Evolutionary conservation across 768 basidiomycete genomes (phyloP).

Genomic region (Russula dissimulans): DNA sequence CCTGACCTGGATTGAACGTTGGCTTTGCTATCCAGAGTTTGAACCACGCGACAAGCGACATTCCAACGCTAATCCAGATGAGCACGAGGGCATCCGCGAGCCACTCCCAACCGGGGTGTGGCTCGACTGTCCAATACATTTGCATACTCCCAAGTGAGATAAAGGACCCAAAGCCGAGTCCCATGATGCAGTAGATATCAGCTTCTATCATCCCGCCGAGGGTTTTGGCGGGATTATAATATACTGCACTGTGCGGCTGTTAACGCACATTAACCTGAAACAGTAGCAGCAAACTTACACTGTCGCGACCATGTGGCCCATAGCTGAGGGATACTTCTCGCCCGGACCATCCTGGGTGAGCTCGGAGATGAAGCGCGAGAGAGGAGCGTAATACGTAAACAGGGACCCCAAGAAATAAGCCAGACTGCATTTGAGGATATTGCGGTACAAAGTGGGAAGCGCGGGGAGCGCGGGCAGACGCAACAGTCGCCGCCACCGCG

Average conservation of each 20-base stretch:
- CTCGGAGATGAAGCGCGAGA: constrained; percentile 63
- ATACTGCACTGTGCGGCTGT: constrained; percentile 47
- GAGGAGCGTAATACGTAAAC: constrained; percentile 79
- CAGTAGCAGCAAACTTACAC: constrained; percentile 43
- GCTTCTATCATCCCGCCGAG: constrained; percentile 91
- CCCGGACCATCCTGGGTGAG: constrained; percentile 43
- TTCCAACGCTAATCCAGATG: constrained; percentile 74
- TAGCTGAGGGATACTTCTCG: constrained; percentile 50
- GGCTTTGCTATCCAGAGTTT: constrained; percentile 89
- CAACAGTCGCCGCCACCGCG: constrained; percentile 4
- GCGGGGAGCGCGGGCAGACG: constrained; percentile 36
- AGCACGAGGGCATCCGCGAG: constrained; percentile 67
- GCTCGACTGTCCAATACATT: constrained; percentile 73
- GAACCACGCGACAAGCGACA: constrained; percentile 79
- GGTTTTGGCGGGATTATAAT: constrained; percentile 92
- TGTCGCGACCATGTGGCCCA: constrained; percentile 88
- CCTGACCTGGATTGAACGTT: constrained; percentile 76
- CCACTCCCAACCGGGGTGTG: constrained; percentile 59
- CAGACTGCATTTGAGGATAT: constrained; percentile 83
- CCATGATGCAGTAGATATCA: constrained; percentile 66
- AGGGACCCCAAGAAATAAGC: constrained; percentile 86
- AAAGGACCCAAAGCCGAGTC: constrained; percentile 59
- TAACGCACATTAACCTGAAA: not conserved
- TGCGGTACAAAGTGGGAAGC: constrained; percentile 37
- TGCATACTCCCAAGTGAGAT: constrained; percentile 70